phyloP scores from a whole-genome alignment of 768 basidiomycete genomes.

The Tricholoma sp. region DNA sequence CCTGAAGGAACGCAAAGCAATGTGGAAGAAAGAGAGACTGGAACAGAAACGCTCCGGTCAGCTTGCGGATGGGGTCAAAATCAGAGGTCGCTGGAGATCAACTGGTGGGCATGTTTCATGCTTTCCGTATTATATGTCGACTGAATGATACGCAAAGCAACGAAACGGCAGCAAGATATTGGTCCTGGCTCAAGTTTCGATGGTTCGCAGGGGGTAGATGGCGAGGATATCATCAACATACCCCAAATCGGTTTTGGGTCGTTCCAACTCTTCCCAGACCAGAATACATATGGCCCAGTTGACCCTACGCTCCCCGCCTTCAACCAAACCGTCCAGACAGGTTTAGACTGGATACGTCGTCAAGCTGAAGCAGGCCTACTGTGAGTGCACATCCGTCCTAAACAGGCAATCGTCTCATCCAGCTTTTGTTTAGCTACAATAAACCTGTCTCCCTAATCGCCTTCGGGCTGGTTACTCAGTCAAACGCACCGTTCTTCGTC shows the following conservation, averaged over 20 bases:
- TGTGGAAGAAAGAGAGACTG: conserved; percentile 40
- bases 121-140: neutral
- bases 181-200: conserved; percentile 48
- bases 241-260: conserved; percentile 52
- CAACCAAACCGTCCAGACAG: conserved; percentile 47
- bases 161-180: conserved; percentile 41
- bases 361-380: conserved; percentile 39
- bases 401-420: neutral
- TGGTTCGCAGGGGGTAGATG: conserved; percentile 63
- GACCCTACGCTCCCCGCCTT: conserved; percentile 48
- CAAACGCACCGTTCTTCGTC: conserved; percentile 48
- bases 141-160: conserved; percentile 26
- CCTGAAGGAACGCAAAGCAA: conserved; percentile 42
- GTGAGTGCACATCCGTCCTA: conserved; percentile 26
- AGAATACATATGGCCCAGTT: conserved; percentile 44
- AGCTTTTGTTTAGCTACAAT: conserved; percentile 34
- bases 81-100: conserved; percentile 58
- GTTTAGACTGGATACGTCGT: conserved; percentile 48
- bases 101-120: conserved; percentile 33
- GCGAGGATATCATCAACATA: conserved; percentile 56
- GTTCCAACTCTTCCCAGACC: conserved; percentile 69
- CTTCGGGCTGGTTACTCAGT: conserved; percentile 61
- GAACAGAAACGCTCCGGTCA: conserved; percentile 27
- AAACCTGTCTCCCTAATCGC: conserved; percentile 52
- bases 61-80: conserved; percentile 35